These are phyloP conservation scores for Amborella trichopoda DNA, from an alignment of 164 flowering plant species.

Conservation along the genomic window DNA sequence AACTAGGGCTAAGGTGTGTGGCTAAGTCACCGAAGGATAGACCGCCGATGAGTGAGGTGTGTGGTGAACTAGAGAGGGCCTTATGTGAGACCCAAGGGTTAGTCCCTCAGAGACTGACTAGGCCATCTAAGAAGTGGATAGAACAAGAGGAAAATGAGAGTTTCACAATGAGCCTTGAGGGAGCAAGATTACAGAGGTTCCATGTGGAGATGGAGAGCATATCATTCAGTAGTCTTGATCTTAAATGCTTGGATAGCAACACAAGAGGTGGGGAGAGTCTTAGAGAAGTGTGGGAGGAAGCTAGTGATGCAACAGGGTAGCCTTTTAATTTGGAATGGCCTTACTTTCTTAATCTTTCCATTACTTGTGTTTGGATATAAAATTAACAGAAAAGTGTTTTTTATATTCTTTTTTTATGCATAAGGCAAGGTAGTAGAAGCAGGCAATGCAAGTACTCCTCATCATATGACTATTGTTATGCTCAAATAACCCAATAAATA, in stretches of 20 bases:
- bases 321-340: too few relatives aligned
- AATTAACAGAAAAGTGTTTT: too few relatives aligned
- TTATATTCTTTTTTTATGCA: too few relatives aligned
- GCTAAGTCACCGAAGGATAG: conserved; percentile 39
- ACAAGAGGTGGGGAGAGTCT: conserved; percentile 17
- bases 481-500: too few relatives aligned
- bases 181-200: conserved; percentile 39
- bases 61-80: conserved; percentile 45
- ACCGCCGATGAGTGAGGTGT: conserved; percentile 58
- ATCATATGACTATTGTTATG: too few relatives aligned
- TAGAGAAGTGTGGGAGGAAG: conserved; percentile 17
- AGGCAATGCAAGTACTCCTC: too few relatives aligned
- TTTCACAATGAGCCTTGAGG: conserved; percentile 38
- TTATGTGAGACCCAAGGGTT: conserved; percentile 16
- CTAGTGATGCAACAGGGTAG: too few relatives aligned
- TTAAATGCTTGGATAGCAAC: conserved; percentile 35
- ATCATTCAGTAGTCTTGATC: conserved; percentile 32
- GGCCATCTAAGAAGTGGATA: conserved; percentile 2
- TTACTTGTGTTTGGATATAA: too few relatives aligned
- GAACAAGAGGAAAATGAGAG: conserved; percentile 23
- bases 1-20: conserved; percentile 42
- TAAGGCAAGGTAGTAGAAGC: too few relatives aligned
- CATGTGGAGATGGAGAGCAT: conserved; percentile 45
- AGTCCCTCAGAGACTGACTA: conserved; percentile 10
- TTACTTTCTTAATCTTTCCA: too few relatives aligned